These are phyloP conservation scores for Flaveria linearis DNA, from an alignment of 129 eudicot genomes.

Conservation along the genomic window DNA sequence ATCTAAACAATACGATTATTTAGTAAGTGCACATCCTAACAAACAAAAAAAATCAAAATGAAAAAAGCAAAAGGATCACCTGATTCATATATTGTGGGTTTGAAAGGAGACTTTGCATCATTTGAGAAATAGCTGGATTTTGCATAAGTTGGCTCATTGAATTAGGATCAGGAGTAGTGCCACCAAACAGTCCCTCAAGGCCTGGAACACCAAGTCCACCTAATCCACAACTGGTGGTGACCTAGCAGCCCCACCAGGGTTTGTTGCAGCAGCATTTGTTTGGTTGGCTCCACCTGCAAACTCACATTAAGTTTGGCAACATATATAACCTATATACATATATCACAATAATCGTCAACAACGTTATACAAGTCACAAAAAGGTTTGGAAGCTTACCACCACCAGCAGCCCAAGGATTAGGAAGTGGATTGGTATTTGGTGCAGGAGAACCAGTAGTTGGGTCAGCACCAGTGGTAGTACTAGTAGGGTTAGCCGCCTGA, in stretches of 20 bases:
- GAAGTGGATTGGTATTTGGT: constrained; percentile 84
- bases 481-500: constrained; percentile 55
- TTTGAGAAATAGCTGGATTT: constrained; percentile 81
- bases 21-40: constrained; percentile 24
- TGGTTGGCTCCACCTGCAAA: constrained; percentile 51
- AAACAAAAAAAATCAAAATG: not conserved
- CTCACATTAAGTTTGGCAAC: constrained; percentile 19
- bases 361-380: not conserved
- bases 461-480: constrained; percentile 64
- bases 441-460: constrained; percentile 53
- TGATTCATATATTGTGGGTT: constrained; percentile 87
- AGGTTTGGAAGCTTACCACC: constrained; percentile 47
- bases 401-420: constrained; percentile 78
- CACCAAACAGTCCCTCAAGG: constrained; percentile 58
- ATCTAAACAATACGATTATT: constrained; percentile 38
- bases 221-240: constrained; percentile 54
- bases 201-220: constrained; percentile 74
- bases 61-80: constrained; percentile 37
- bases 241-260: constrained; percentile 55
- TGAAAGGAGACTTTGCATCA: constrained; percentile 83
- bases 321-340: constrained; percentile 5
- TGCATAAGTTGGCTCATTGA: constrained; percentile 67
- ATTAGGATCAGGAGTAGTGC: constrained; percentile 60
- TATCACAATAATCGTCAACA: constrained; percentile 2
- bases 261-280: constrained; percentile 49